These are phyloP conservation scores for Arthrobotrys entomopaga DNA, from an alignment of 2,329 filamentous ascomycete species.

Conservation along the genomic window DNA sequence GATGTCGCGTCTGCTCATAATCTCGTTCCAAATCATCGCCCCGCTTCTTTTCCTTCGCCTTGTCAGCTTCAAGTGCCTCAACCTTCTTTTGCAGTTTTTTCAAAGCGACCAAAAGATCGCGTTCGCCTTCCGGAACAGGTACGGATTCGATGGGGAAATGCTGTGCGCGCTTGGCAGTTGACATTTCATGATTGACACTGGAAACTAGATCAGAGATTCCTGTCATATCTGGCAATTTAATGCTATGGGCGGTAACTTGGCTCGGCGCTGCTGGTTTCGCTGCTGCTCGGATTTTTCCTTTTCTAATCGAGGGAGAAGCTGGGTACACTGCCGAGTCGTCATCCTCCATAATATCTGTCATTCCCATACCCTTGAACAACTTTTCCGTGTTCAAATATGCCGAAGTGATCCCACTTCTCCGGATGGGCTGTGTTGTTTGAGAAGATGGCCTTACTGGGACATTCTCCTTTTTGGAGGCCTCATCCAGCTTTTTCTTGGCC, in stretches of 20 bases:
- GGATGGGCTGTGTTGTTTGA: conserved; percentile 5
- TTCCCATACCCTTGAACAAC: conserved; percentile 48
- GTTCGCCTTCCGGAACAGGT: conserved; percentile 58
- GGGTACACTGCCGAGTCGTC: conserved; percentile 45
- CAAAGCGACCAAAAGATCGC: conserved; percentile 57
- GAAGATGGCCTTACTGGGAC: conserved; percentile 20
- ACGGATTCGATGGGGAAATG: conserved; percentile 57
- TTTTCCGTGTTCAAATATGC: conserved; percentile 47
- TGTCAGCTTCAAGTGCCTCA: conserved; percentile 55
- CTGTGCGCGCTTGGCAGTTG: conserved; percentile 35
- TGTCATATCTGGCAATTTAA: conserved; percentile 53
- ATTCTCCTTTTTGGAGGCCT: conserved; percentile 40
- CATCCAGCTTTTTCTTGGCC: conserved; percentile 35
- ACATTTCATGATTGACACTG: conserved; percentile 44
- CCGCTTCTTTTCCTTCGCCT: conserved; percentile 55
- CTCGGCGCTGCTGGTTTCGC: conserved; percentile 44
- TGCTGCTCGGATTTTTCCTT: conserved; percentile 26
- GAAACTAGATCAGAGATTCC: conserved; percentile 54
- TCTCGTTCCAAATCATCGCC: conserved; percentile 57
- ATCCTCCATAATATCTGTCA: conserved; percentile 20
- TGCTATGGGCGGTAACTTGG: conserved; percentile 34
- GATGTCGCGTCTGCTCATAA: conserved; percentile 54
- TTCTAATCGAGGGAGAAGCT: conserved; percentile 31
- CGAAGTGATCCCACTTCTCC: conserved; percentile 16
- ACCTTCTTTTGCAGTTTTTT: conserved; percentile 58